phyloP scores from a whole-genome alignment of 257 asterid genomes.

The Solanum ossicruentum region DNA sequence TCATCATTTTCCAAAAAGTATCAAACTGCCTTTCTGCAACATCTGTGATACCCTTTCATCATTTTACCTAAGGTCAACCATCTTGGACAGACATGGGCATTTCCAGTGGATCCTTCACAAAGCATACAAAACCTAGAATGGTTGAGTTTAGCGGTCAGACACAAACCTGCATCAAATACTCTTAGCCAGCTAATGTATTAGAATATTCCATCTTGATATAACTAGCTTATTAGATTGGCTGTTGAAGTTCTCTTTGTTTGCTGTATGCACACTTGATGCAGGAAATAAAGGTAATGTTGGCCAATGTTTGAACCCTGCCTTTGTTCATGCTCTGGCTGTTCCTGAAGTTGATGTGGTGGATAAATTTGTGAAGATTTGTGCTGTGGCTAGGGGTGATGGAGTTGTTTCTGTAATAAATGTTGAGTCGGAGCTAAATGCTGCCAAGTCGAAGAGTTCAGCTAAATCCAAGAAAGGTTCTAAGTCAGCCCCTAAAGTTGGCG shows the following conservation, averaged over 20 bases:
- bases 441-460: constrained; percentile 33
- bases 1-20: not conserved
- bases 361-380: constrained; percentile 69
- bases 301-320: constrained; percentile 82
- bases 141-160: not conserved
- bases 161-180: not conserved
- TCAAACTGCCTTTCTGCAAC: not conserved
- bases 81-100: not conserved
- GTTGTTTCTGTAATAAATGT: constrained; percentile 54
- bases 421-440: constrained; percentile 39
- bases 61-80: not conserved
- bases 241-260: not conserved
- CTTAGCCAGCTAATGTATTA: not conserved
- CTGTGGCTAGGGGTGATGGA: constrained; percentile 87
- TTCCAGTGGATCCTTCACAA: not conserved
- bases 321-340: constrained; percentile 65
- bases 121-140: not conserved
- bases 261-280: constrained; percentile 18
- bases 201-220: not conserved
- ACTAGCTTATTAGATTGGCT: not conserved
- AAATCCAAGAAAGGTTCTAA: constrained; percentile 36
- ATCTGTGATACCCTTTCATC: not conserved
- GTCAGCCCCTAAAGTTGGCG: constrained; percentile 13
- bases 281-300: constrained; percentile 39
- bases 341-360: constrained; percentile 75